A percentile compares a stretch with the other conserved stretches of the same genome.
These are phyloP conservation scores for Asterophora lycoperdoides DNA, from an alignment of 768 basidiomycete species.

Conservation along the genomic window DNA sequence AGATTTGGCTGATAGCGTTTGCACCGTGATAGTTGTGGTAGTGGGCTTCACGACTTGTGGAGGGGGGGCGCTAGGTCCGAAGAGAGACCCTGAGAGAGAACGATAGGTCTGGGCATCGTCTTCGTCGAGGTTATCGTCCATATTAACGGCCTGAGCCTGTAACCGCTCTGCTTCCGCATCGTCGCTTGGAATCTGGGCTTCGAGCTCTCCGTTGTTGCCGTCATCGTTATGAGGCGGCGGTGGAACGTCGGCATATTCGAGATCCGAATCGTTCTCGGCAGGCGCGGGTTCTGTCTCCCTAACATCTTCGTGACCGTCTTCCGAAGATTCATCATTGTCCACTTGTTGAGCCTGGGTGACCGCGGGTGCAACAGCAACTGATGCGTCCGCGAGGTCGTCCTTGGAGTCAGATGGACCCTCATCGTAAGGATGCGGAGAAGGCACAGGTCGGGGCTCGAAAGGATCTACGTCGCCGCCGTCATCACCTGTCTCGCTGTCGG, in stretches of 20 bases:
- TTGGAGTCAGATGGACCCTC: neutral
- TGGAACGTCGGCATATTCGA: too few species aligned
- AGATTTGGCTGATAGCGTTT: too few species aligned
- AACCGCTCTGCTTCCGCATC: neutral
- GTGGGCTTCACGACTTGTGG: neutral
- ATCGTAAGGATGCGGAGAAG: neutral
- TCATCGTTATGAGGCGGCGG: neutral
- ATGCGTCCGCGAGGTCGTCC: neutral
- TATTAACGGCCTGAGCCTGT: neutral
- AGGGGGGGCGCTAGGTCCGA: neutral
- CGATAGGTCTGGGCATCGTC: slow-evolving; percentile 13
- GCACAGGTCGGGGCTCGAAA: neutral
- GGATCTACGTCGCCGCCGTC: slow-evolving; percentile 3
- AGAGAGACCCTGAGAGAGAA: neutral
- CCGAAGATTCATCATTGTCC: too few species aligned
- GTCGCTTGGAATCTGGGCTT: neutral
- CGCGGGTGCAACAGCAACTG: neutral
- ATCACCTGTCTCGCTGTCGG: slow-evolving; percentile 1
- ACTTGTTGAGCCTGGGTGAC: neutral
- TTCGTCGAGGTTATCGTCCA: slow-evolving; percentile 6
- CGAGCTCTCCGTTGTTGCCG: neutral
- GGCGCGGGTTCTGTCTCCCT: too few species aligned
- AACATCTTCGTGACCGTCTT: too few species aligned
- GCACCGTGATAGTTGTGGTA: too few species aligned
- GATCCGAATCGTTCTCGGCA: neutral